Percentiles rank a stretch among this genome's conserved stretches.
These are phyloP conservation scores for Periconia digitata DNA, from an alignment of 2,329 filamentous ascomycete genomes.

Conservation along the genomic window DNA sequence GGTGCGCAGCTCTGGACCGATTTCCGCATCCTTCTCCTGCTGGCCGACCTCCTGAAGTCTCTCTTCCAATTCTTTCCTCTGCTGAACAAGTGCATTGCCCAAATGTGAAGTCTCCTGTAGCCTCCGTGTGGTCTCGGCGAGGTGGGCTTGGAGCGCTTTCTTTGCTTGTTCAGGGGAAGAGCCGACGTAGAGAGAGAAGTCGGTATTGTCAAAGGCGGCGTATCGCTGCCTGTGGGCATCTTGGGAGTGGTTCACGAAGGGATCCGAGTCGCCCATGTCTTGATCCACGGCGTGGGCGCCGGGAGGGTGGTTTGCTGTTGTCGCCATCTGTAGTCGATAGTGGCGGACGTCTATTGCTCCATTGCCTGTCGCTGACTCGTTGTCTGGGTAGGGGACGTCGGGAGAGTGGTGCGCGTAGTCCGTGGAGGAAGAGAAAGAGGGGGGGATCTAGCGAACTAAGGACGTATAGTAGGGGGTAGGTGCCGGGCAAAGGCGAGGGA, in stretches of 20 bases:
- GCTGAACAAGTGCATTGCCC: conserved; percentile 82
- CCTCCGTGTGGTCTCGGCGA: conserved; percentile 87
- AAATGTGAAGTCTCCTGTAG: conserved; percentile 89
- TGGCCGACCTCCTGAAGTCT: conserved; percentile 83
- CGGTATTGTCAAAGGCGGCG: conserved; percentile 78
- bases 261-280: conserved; percentile 44
- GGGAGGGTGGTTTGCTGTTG: conserved; percentile 43
- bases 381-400: not conserved
- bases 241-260: conserved; percentile 45
- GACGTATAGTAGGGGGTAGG: not conserved
- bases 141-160: conserved; percentile 84
- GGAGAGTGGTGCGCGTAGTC: not conserved
- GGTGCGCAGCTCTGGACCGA: conserved; percentile 78
- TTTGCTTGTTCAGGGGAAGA: conserved; percentile 85
- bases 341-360: conserved; percentile 24
- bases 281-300: conserved; percentile 44
- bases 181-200: conserved; percentile 74
- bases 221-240: conserved; percentile 64
- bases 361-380: conserved; percentile 22
- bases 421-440: conserved; percentile 1
- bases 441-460: not conserved
- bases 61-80: conserved; percentile 80
- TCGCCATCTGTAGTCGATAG: conserved; percentile 42
- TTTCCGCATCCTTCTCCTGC: conserved; percentile 68
- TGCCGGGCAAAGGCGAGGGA: not conserved